Evolutionary conservation across 2,329 filamentous ascomycete genomes (phyloP), one percentile per base, ranked within the genome.

Genomic region (Ascochyta pisi): DNA sequence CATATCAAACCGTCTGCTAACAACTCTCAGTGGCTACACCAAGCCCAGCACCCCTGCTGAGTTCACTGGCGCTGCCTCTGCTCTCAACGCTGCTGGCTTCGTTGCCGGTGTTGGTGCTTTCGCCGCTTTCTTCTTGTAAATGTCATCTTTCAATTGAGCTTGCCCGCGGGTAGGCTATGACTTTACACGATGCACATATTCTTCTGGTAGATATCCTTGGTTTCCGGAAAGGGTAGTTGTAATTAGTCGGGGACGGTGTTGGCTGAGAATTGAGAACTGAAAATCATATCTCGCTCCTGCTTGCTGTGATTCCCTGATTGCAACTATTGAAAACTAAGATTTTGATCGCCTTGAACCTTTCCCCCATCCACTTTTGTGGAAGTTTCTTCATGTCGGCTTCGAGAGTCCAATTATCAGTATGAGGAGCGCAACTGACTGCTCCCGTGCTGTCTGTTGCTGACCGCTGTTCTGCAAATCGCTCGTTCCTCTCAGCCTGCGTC

Each of bases 71-170:
- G 74, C 73, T 67, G 74, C 74, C 58, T 67, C 62, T 63, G 54
- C 69, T 48, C 64, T 73, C 63, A 71, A 75, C 69, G 69, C 65
- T 52, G 73, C 65, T 63, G 69, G 71, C 66, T 73, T 74, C 66
- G 68, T 75, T 62, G 74, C 74, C 48, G 74, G 73, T 73, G 64
- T 76, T 62, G 74, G 74, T 75, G 74, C 73, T 64, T 67, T 77
- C 66, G 74, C 74, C 59, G 74, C 74, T 72, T 65, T 77, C 65
- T 76, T 77, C 73, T 72, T 77, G 71, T 77, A 76, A 75, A 75
- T 57, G 71, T 73, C 73, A 74, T 71, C 51, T 63, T 64, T 64
- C 65, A 71, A 71, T 57, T 67, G 38, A 71, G 67, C 69, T 59
- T 68, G 58, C 61, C 58, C 27, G 37, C 53, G 51, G 64, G 65